These are phyloP conservation scores for Boletus sp. DNA, from an alignment of 768 basidiomycete species.

Conservation along the genomic window DNA sequence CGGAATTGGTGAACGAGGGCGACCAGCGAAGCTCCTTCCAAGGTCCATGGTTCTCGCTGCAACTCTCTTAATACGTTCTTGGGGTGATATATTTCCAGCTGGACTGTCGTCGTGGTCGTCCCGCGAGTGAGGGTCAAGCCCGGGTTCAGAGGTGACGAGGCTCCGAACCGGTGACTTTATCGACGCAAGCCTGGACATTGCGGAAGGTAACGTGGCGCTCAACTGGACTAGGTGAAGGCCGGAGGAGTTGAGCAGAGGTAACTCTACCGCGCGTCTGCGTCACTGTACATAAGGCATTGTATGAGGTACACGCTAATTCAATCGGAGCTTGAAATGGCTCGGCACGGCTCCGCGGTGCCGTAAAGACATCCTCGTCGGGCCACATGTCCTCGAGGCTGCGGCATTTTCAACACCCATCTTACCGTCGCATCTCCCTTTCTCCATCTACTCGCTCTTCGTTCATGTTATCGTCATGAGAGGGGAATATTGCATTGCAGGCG, in stretches of 20 bases:
- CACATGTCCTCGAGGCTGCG: slow-evolving; percentile 21
- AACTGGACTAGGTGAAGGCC: slow-evolving; percentile 2
- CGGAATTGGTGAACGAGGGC: slow-evolving; percentile 29
- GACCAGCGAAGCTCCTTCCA: slow-evolving; percentile 52
- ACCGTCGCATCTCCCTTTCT: slow-evolving; percentile 15
- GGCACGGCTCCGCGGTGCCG: slow-evolving; percentile 20
- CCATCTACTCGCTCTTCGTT: slow-evolving; percentile 17
- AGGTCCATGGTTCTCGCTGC: slow-evolving; percentile 62
- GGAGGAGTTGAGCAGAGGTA: not conserved
- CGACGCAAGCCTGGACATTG: slow-evolving; percentile 28
- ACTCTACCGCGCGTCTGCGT: slow-evolving; percentile 10
- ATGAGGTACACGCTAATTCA: not conserved
- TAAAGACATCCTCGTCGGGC: not conserved
- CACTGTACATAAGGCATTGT: not conserved
- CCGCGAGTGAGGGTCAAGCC: slow-evolving; percentile 31
- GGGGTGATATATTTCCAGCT: slow-evolving; percentile 28
- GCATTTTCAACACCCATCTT: slow-evolving; percentile 19
- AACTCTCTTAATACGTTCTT: slow-evolving; percentile 51
- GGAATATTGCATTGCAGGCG: slow-evolving; percentile 71
- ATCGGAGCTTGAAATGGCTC: slow-evolving; percentile 15
- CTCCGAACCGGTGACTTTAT: slow-evolving; percentile 20
- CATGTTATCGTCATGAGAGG: slow-evolving; percentile 52
- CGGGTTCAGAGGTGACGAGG: slow-evolving; percentile 28
- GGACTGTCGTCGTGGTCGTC: slow-evolving; percentile 30
- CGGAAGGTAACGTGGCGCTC: not conserved